Evolutionary conservation across 768 basidiomycete species (phyloP).

Genomic region (Rickenella mellea): DNA sequence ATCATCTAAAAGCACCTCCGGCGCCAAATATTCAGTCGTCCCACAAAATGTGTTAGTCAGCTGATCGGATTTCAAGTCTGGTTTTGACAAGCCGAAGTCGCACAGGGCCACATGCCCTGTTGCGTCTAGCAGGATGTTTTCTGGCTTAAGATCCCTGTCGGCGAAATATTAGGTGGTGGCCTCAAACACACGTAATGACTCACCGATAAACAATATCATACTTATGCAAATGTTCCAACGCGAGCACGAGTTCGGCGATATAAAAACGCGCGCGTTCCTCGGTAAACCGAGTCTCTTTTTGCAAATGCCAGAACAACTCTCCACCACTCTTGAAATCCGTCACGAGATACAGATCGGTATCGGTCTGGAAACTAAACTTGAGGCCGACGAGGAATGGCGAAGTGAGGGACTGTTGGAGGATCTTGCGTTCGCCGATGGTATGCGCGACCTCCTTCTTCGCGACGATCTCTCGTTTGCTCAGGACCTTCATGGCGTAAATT

Average conservation of each 20-base stretch:
- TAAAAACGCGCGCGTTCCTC: constrained; percentile 43
- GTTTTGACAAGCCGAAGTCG: constrained; percentile 97
- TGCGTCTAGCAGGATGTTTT: constrained; percentile 96
- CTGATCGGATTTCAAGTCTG: constrained; percentile 86
- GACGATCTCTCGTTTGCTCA: constrained; percentile 97
- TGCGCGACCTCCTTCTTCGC: constrained; percentile 99
- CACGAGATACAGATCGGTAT: constrained; percentile 88
- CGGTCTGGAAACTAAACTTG: constrained; percentile 98
- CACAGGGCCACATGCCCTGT: constrained; percentile 98
- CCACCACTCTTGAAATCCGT: constrained; percentile 99
- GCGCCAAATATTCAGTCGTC: constrained; percentile 96
- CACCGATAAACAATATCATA: constrained; percentile 64
- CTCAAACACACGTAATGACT: constrained; percentile 25
- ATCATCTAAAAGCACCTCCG: constrained; percentile 96
- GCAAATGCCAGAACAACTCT: constrained; percentile 62
- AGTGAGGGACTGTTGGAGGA: constrained; percentile 86
- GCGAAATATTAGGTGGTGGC: not conserved
- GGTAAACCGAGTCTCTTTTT: constrained; percentile 38
- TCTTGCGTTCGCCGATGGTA: constrained; percentile 98
- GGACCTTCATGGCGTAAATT: constrained; percentile 99
- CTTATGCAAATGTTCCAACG: constrained; percentile 44
- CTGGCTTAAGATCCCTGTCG: constrained; percentile 86
- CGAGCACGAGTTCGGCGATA: constrained; percentile 42
- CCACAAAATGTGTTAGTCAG: constrained; percentile 99
- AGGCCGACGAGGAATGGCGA: constrained; percentile 96